These are phyloP conservation scores for Acacia pycnantha DNA, from an alignment of 331 rosid genomes.

Conservation along the genomic window DNA sequence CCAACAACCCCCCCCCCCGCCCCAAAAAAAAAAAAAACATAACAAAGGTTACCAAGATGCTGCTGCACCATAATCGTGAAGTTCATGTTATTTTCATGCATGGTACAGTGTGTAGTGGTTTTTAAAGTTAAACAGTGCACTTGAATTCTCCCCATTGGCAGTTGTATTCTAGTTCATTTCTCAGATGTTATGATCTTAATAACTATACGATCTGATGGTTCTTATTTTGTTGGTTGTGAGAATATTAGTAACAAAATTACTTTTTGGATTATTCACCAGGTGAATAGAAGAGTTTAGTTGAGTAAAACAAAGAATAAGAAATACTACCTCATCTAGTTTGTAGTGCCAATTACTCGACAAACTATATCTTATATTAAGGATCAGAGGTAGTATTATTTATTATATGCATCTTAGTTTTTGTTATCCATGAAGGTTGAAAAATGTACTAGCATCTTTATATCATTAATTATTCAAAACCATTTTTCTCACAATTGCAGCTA, in stretches of 20 bases:
- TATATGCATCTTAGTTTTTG: neutral
- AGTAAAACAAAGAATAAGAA: neutral
- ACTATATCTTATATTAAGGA: too few species aligned
- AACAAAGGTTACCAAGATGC: too few species aligned
- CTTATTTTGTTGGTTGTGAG: neutral
- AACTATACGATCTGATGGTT: neutral
- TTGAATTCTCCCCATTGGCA: neutral
- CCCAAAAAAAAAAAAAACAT: neutral
- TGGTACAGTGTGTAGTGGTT: neutral
- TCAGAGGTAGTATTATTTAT: neutral
- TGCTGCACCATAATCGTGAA: neutral
- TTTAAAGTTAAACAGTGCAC: neutral
- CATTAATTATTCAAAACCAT: neutral
- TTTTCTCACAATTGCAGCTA: conserved; percentile 56
- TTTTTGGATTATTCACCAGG: neutral
- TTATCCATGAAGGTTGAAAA: neutral
- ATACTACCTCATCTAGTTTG: too few species aligned
- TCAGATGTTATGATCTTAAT: neutral
- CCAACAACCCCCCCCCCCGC: neutral
- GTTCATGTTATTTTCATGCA: neutral
- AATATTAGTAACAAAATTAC: neutral
- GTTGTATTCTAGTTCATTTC: neutral
- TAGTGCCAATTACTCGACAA: too few species aligned
- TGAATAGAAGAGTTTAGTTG: neutral
- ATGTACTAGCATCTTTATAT: neutral